Evolutionary conservation across 768 basidiomycete genomes (phyloP).

Genomic region (Kondoa subrosea): DNA sequence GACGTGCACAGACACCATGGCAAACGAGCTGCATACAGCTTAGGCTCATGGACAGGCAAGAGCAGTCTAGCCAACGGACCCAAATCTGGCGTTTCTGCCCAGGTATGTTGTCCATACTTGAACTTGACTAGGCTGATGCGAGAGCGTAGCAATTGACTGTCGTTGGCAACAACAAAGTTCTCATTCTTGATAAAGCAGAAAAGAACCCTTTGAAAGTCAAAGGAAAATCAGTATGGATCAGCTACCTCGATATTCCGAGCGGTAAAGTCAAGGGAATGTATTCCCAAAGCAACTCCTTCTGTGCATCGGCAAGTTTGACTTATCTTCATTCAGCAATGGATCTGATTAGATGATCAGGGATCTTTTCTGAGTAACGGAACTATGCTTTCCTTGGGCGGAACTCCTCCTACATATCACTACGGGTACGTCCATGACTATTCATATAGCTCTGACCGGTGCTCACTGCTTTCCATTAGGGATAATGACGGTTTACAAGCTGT

Average conservation of each 20-base stretch:
- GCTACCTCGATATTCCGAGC: background rate
- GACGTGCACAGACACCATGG: background rate
- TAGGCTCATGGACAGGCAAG: background rate
- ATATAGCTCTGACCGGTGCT: too few relatives aligned
- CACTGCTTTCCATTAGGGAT: too few relatives aligned
- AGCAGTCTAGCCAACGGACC: background rate
- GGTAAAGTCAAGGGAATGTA: background rate
- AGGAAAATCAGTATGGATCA: background rate
- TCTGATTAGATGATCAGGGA: too few relatives aligned
- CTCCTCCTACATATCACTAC: background rate
- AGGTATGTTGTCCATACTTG: too few relatives aligned
- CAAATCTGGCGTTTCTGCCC: background rate
- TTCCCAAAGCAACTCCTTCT: background rate
- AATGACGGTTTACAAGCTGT: background rate
- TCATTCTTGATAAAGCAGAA: background rate
- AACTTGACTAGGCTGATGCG: too few relatives aligned
- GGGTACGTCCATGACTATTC: background rate
- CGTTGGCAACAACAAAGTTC: background rate
- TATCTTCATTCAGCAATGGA: too few relatives aligned
- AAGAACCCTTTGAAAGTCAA: background rate
- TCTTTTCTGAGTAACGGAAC: background rate
- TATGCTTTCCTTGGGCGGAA: background rate
- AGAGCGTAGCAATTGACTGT: background rate
- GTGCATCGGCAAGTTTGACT: background rate
- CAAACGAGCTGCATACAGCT: background rate